phyloP scores from a whole-genome alignment of 441 rosid genomes.

The Gossypium trilobum region DNA sequence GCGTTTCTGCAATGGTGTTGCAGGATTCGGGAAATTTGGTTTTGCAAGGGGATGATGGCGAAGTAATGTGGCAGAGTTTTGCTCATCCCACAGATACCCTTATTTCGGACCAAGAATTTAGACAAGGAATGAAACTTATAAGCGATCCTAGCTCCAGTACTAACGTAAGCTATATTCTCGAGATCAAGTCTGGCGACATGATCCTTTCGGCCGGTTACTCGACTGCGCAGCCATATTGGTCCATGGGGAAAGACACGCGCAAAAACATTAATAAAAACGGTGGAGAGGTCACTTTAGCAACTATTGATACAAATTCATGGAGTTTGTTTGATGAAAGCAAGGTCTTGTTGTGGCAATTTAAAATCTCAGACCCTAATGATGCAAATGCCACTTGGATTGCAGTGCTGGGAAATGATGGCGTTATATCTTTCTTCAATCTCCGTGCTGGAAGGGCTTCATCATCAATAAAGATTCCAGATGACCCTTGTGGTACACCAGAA shows the following conservation, averaged over 20 bases:
- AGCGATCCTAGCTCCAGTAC: conserved; percentile 29
- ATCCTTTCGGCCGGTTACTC: conserved; percentile 49
- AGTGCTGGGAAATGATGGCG: conserved; percentile 51
- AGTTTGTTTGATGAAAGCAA: conserved; percentile 48
- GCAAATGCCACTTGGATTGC: conserved; percentile 63
- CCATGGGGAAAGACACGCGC: conserved; percentile 37
- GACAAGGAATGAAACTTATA: conserved; percentile 62
- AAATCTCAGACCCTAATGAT: conserved; percentile 25
- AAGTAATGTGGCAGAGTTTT: conserved; percentile 73
- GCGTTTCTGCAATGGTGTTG: conserved; percentile 60
- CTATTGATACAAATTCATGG: conserved; percentile 63
- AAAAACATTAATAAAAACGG: conserved; percentile 42
- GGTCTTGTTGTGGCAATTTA: conserved; percentile 46
- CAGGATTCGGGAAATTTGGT: conserved; percentile 76
- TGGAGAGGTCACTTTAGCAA: conserved; percentile 32
- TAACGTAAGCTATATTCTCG: conserved; percentile 58
- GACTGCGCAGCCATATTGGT: conserved; percentile 79
- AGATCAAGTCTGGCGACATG: conserved; percentile 48
- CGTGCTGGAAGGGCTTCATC: conserved; percentile 26
- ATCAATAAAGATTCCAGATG: conserved; percentile 42
- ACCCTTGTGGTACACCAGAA: conserved; percentile 60
- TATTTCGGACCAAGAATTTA: conserved; percentile 51
- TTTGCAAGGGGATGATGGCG: conserved; percentile 35
- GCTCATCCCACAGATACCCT: conserved; percentile 72
- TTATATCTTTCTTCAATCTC: conserved; percentile 48